These are phyloP conservation scores for Myriosclerotinia duriaeana DNA, from an alignment of 2,329 filamentous ascomycete species.

Conservation along the genomic window DNA sequence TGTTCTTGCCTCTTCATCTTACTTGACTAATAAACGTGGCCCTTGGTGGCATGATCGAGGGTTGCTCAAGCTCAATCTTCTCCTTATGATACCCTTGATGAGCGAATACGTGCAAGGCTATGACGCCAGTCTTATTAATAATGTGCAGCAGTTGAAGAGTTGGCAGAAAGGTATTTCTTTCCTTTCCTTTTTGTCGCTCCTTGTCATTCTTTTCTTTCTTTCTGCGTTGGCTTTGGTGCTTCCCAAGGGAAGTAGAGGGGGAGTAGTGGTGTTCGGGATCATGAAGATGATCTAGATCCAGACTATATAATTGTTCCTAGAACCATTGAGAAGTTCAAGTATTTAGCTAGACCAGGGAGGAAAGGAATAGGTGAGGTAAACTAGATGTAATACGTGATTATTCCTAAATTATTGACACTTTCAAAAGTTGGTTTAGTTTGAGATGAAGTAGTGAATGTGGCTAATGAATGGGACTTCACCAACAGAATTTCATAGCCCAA, in stretches of 20 bases:
- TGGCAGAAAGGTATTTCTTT: slow-evolving; percentile 27
- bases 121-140: slow-evolving; percentile 28
- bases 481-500: slow-evolving; percentile 29
- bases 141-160: slow-evolving; percentile 28
- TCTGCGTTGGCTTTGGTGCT: too few species aligned
- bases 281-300: too few species aligned
- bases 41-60: slow-evolving; percentile 30
- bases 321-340: neutral
- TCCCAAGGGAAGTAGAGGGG: too few species aligned
- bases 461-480: neutral
- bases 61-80: slow-evolving; percentile 25
- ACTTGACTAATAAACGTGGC: slow-evolving; percentile 28
- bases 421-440: neutral
- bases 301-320: neutral
- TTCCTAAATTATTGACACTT: neutral
- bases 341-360: neutral
- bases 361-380: neutral
- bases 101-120: slow-evolving; percentile 33
- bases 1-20: neutral
- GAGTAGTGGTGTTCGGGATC: too few species aligned
- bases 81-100: slow-evolving; percentile 31
- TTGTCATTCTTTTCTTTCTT: neutral
- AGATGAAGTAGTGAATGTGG: neutral
- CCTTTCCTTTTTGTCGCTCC: neutral
- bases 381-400: neutral